A percentile compares a stretch with the other conserved stretches of the same genome.
phyloP scores from a whole-genome alignment of 768 basidiomycete species.

The Dentipellis sp. region DNA sequence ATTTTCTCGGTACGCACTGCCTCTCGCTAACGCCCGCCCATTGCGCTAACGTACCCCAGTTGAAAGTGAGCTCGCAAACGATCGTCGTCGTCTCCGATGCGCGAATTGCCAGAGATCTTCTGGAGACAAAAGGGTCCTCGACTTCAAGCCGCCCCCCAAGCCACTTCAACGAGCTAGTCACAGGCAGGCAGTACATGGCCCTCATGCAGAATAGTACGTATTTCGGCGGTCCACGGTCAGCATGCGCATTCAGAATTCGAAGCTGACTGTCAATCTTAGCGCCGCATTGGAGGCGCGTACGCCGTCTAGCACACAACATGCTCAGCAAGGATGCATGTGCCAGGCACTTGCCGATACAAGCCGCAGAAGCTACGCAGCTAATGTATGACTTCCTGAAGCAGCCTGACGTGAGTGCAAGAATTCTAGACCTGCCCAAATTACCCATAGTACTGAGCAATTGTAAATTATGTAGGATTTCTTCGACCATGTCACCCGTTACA shows the following conservation, averaged over 20 bases:
- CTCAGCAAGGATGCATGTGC: background rate
- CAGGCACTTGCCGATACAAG: conserved; percentile 8
- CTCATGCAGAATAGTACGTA: background rate
- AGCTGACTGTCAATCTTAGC: background rate
- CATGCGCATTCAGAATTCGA: background rate
- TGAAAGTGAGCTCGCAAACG: background rate
- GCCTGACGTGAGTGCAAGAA: conserved; percentile 15
- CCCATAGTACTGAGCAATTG: background rate
- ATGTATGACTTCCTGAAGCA: conserved; percentile 19
- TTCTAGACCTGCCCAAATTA: background rate
- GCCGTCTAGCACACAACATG: background rate
- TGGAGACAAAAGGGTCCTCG: background rate
- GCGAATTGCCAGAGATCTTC: background rate
- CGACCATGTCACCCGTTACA: background rate
- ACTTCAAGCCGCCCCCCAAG: background rate
- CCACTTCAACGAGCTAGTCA: background rate
- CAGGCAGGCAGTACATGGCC: background rate
- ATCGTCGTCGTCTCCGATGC: background rate
- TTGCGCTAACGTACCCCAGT: background rate
- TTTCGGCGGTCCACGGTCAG: background rate
- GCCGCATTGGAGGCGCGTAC: background rate
- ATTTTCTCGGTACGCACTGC: background rate
- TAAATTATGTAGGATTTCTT: background rate
- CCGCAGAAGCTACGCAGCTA: conserved; percentile 22
- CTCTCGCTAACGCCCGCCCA: background rate